Evolutionary conservation across 306 rosid genomes (phyloP).

Genomic region (Casuarina equisetifolia): DNA sequence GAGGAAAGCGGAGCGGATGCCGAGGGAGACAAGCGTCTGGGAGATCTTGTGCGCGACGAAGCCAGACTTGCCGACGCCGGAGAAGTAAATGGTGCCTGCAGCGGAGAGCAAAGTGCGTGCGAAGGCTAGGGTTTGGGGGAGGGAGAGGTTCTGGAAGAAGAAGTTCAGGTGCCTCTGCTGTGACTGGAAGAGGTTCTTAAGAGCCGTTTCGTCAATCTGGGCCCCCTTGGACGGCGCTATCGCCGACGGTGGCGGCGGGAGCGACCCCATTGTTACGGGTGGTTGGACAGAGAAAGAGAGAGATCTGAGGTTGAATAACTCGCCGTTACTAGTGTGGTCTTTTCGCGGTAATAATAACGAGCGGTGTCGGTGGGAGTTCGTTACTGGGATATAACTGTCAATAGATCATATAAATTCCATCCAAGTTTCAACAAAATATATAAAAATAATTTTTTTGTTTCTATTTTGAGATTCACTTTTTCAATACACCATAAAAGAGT

Average conservation of each 20-base stretch:
- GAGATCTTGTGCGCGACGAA: constrained; percentile 97
- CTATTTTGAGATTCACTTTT: too few relatives aligned
- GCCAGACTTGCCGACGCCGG: constrained; percentile 97
- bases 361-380: neutral
- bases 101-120: constrained; percentile 64
- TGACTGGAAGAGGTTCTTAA: constrained; percentile 66
- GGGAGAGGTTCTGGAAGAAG: constrained; percentile 83
- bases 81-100: constrained; percentile 79
- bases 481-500: too few relatives aligned
- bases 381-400: neutral
- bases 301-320: neutral
- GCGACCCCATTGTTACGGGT: constrained; percentile 42
- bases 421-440: too few relatives aligned
- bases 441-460: too few relatives aligned
- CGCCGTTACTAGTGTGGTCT: neutral
- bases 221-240: neutral
- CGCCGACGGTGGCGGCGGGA: constrained; percentile 16
- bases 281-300: neutral
- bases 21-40: constrained; percentile 92
- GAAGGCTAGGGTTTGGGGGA: constrained; percentile 83
- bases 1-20: constrained; percentile 74
- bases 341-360: neutral
- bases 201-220: constrained; percentile 56
- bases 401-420: too few relatives aligned
- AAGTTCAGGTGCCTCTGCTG: constrained; percentile 91